A percentile compares a stretch with the other conserved stretches of the same genome.
Conservation (phyloP, 73 alveolate species). For the Paramecium pentaurelia region DNA sequence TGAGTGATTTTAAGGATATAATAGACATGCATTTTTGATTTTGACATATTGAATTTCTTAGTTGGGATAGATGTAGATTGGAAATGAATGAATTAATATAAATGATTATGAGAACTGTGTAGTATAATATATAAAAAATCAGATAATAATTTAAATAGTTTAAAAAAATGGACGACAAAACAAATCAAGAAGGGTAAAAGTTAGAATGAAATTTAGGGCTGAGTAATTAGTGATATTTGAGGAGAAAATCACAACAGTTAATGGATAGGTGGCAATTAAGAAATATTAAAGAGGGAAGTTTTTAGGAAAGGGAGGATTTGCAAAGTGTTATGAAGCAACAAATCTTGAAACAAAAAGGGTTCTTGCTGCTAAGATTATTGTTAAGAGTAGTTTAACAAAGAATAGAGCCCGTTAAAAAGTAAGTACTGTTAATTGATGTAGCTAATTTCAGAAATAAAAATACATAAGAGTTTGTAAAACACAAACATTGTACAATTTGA, state of each 20-base stretch:
- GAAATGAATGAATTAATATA: not conserved
- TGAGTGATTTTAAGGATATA: not conserved
- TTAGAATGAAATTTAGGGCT: not conserved
- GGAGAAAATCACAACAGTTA: slow-evolving; percentile 79
- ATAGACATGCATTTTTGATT: too few species aligned
- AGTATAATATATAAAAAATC: not conserved
- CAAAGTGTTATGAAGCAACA: slow-evolving; percentile 89
- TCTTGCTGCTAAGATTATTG: slow-evolving; percentile 58
- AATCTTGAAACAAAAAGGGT: slow-evolving; percentile 68
- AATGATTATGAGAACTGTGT: not conserved
- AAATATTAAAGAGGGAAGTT: slow-evolving; percentile 80
- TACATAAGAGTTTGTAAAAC: slow-evolving; percentile 93
- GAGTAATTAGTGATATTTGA: slow-evolving; percentile 70
- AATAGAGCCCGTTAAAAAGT: slow-evolving; percentile 60
- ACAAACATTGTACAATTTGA: slow-evolving; percentile 94
- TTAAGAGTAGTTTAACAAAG: slow-evolving; percentile 50
- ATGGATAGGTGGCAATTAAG: slow-evolving; percentile 76
- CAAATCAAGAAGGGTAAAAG: not conserved
- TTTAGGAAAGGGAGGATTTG: slow-evolving; percentile 94
- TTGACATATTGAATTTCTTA: too few species aligned
- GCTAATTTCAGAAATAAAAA: slow-evolving; percentile 94
- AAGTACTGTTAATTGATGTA: not conserved
- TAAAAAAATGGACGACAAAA: slow-evolving; percentile 11
- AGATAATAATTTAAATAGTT: slow-evolving; percentile 10
- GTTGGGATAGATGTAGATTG: not conserved